A percentile compares a stretch with the other conserved stretches of the same genome.
phyloP scores from a whole-genome alignment of 257 asterid genomes.

The Salvia miltiorrhiza region DNA sequence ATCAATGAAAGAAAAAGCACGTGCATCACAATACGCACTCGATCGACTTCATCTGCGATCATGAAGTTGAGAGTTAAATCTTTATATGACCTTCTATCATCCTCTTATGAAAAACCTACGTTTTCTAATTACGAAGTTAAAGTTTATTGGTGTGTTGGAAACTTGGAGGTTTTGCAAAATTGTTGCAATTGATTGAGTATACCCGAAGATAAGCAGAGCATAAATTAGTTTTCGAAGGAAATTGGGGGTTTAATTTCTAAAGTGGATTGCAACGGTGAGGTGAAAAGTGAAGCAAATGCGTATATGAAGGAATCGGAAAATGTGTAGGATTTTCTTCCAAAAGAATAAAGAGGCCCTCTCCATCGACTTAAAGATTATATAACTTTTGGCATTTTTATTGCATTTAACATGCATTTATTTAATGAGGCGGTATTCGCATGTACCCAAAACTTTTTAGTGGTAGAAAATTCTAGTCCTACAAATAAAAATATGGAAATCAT shows the following conservation, averaged over 20 bases:
- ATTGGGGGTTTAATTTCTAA: neutral
- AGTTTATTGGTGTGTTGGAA: too few relatives aligned
- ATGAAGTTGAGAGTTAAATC: too few relatives aligned
- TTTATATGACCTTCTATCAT: too few relatives aligned
- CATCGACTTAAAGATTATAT: conserved; percentile 16
- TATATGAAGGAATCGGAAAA: conserved; percentile 38
- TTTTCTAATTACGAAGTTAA: too few relatives aligned
- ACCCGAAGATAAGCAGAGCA: neutral
- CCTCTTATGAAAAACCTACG: too few relatives aligned
- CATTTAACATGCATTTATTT: conserved; percentile 18
- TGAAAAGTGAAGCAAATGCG: conserved; percentile 33
- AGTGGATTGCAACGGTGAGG: conserved; percentile 27
- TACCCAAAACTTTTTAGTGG: too few relatives aligned
- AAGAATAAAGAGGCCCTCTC: conserved; percentile 22
- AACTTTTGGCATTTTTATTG: conserved; percentile 14
- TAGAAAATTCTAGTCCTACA: too few relatives aligned
- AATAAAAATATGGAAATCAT: too few relatives aligned
- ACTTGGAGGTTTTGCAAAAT: neutral
- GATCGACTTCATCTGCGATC: too few relatives aligned
- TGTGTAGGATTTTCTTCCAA: conserved; percentile 33
- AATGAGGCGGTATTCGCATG: too few relatives aligned
- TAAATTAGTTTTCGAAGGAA: too few relatives aligned
- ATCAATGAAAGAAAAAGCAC: conserved; percentile 6
- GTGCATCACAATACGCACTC: neutral
- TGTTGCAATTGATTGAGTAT: neutral